These are phyloP conservation scores for Xylariomycetidae sp. DNA, from an alignment of 2,329 filamentous ascomycete genomes.

Conservation along the genomic window DNA sequence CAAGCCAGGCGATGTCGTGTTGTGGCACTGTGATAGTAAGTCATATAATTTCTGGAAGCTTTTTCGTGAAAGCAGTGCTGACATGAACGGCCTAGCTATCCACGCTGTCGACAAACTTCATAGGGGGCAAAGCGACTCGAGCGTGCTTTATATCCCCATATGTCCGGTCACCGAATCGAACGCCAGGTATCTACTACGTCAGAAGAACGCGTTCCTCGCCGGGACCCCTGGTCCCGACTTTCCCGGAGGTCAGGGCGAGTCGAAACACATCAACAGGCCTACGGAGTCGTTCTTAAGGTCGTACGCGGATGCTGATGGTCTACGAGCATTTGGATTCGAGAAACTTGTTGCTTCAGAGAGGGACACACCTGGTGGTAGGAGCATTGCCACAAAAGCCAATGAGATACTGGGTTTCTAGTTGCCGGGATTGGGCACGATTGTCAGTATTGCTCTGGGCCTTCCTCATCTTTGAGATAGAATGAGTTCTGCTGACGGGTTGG, in stretches of 20 bases:
- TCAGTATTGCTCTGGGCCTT: too few species aligned
- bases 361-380: conserved; percentile 31
- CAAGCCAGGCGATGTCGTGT: conserved; percentile 69
- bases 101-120: conserved; percentile 83
- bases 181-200: conserved; percentile 63
- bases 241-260: conserved; percentile 66
- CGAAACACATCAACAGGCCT: conserved; percentile 44
- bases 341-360: conserved; percentile 25
- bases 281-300: conserved; percentile 33
- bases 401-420: conserved; percentile 36
- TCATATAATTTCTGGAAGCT: too few species aligned
- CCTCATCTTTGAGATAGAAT: too few species aligned
- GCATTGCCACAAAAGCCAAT: conserved; percentile 38
- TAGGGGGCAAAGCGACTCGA: conserved; percentile 66
- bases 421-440: too few species aligned
- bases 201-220: conserved; percentile 64
- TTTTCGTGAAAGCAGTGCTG: too few species aligned
- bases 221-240: conserved; percentile 69
- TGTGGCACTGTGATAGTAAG: conserved; percentile 76
- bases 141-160: conserved; percentile 84
- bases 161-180: conserved; percentile 76
- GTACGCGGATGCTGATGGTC: conserved; percentile 28
- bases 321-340: conserved; percentile 42
- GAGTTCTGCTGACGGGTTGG: too few species aligned
- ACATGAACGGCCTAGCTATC: conserved; percentile 40